Conservation (phyloP, 2,329 filamentous ascomycete species). For the Westerdykella ornata region DNA sequence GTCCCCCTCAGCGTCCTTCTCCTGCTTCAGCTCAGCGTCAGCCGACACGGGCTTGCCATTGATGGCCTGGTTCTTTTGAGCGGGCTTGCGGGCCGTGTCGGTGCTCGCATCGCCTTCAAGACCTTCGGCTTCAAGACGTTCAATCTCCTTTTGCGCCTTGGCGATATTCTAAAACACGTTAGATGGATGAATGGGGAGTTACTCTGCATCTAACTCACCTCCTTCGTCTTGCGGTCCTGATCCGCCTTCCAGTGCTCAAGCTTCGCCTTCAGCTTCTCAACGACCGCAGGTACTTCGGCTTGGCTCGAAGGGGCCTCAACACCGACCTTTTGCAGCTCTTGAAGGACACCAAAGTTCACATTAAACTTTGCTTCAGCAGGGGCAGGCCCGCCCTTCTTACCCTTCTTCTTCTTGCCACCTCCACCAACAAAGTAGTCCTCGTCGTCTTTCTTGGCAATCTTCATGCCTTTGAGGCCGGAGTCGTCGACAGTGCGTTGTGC, state of each 20-base stretch:
- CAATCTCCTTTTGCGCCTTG: conserved; percentile 93
- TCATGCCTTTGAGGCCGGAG: conserved; percentile 76
- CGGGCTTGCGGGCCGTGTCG: conserved; percentile 49
- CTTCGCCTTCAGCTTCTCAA: conserved; percentile 91
- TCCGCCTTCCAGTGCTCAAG: conserved; percentile 84
- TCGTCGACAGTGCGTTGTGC: conserved; percentile 78
- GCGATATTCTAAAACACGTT: conserved; percentile 68
- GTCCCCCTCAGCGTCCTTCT: conserved; percentile 55
- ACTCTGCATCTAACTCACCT: conserved; percentile 53
- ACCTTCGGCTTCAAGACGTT: conserved; percentile 70
- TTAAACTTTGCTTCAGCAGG: conserved; percentile 61
- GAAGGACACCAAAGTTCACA: conserved; percentile 83
- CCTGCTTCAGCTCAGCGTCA: conserved; percentile 49
- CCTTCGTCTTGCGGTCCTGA: conserved; percentile 81
- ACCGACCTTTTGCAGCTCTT: conserved; percentile 77
- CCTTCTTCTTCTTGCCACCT: conserved; percentile 85
- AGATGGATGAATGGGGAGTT: conserved; percentile 4
- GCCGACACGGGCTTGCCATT: conserved; percentile 48
- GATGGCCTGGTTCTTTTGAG: conserved; percentile 46
- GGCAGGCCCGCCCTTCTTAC: conserved; percentile 62
- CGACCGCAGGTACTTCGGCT: conserved; percentile 67
- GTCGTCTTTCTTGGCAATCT: conserved; percentile 78
- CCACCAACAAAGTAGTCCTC: conserved; percentile 76
- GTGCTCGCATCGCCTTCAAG: conserved; percentile 50
- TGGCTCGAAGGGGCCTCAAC: conserved; percentile 84